These are phyloP conservation scores for Gynandropsis gynandra DNA, from an alignment of 345 rosid species.

Conservation along the genomic window DNA sequence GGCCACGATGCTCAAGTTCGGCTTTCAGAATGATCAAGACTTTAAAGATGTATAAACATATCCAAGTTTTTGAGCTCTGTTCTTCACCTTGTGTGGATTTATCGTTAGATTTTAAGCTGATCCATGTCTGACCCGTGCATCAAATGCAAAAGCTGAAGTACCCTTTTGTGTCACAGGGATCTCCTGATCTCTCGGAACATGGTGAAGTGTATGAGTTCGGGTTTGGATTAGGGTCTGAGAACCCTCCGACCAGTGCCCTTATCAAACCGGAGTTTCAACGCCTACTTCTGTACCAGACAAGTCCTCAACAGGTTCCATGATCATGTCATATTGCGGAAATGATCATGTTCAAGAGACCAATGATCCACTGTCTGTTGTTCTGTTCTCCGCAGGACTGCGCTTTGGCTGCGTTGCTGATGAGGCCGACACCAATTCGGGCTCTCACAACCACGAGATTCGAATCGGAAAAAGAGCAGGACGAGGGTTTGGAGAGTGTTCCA, in stretches of 20 bases:
- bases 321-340: too few species aligned
- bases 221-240: slow-evolving; percentile 57
- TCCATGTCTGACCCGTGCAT: too few species aligned
- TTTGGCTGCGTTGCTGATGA: slow-evolving; percentile 62
- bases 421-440: slow-evolving; percentile 67
- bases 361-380: background rate
- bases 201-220: slow-evolving; percentile 65
- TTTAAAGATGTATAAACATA: slow-evolving; percentile 36
- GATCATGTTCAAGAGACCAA: too few species aligned
- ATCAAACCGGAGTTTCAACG: slow-evolving; percentile 53
- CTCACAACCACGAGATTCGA: slow-evolving; percentile 38
- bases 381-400: slow-evolving; percentile 44
- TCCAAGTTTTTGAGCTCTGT: background rate
- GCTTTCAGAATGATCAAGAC: slow-evolving; percentile 52
- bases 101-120: too few species aligned
- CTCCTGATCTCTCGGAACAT: slow-evolving; percentile 60
- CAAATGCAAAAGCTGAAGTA: too few species aligned
- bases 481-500: slow-evolving; percentile 27
- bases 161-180: slow-evolving; percentile 41
- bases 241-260: slow-evolving; percentile 70
- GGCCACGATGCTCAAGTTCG: slow-evolving; percentile 75
- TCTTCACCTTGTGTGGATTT: too few species aligned
- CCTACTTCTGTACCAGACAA: slow-evolving; percentile 51
- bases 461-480: slow-evolving; percentile 8
- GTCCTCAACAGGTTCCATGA: slow-evolving; percentile 57